Evolutionary conservation across 2,329 filamentous ascomycete species (phyloP).

Genomic region (Diaporthe sp.): DNA sequence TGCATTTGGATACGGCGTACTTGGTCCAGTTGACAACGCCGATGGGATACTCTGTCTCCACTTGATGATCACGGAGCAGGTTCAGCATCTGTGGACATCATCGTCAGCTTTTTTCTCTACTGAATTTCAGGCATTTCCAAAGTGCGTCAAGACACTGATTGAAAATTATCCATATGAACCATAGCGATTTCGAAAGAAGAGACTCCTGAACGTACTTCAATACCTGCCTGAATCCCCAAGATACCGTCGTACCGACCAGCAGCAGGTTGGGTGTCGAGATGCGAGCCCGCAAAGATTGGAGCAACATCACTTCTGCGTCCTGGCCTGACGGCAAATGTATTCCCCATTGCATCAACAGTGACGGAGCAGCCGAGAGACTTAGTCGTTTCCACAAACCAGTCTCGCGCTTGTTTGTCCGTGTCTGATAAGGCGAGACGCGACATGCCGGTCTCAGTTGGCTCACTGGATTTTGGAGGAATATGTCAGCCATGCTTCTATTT

Average conservation of each 20-base stretch:
- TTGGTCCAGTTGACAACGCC: constrained; percentile 86
- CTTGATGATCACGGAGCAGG: constrained; percentile 74
- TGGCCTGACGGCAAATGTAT: constrained; percentile 80
- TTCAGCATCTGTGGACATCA: constrained; percentile 65
- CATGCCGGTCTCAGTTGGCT: constrained; percentile 79
- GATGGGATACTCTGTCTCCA: constrained; percentile 78
- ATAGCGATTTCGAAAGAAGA: neutral
- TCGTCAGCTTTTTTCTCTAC: neutral
- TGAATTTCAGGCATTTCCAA: no score
- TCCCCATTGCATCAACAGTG: constrained; percentile 81
- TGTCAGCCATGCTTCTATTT: constrained; percentile 35
- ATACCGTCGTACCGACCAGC: constrained; percentile 84
- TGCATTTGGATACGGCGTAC: constrained; percentile 48
- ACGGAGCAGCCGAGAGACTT: constrained; percentile 74
- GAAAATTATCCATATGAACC: neutral
- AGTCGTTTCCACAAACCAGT: constrained; percentile 80
- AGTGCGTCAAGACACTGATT: no score
- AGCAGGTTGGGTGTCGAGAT: constrained; percentile 74
- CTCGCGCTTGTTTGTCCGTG: constrained; percentile 76
- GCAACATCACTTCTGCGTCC: constrained; percentile 69
- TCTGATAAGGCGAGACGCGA: constrained; percentile 78
- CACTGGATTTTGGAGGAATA: constrained; percentile 48
- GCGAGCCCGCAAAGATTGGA: constrained; percentile 78
- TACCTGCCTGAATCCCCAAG: constrained; percentile 77
- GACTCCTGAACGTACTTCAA: constrained; percentile 60